Evolutionary conservation across 805 yeast species (phyloP).

Genomic region (Myxozyma nipponensis): DNA sequence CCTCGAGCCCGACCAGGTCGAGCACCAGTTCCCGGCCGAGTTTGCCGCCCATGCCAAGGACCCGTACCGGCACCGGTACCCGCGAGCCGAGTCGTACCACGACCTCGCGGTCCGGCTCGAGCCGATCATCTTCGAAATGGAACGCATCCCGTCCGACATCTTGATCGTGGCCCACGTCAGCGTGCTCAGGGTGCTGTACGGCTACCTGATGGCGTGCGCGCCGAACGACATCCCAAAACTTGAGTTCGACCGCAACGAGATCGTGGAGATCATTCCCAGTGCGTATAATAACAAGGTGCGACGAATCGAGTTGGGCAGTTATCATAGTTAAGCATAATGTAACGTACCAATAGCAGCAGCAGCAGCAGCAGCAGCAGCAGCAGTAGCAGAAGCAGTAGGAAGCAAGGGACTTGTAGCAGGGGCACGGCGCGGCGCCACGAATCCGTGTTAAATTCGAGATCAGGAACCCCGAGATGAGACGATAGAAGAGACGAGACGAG

Average conservation of each 20-base stretch:
- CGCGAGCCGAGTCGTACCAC: conserved; percentile 92
- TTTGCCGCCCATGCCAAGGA: conserved; percentile 61
- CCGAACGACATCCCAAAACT: conserved; percentile 80
- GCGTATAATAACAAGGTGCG: conserved; percentile 75
- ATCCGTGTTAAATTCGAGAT: too few species aligned
- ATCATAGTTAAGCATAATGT: background rate
- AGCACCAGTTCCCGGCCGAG: conserved; percentile 61
- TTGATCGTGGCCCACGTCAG: conserved; percentile 92
- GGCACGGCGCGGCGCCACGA: background rate
- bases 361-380: too few species aligned
- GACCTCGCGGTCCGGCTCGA: conserved; percentile 93
- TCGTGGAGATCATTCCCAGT: conserved; percentile 81
- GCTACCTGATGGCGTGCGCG: conserved; percentile 89
- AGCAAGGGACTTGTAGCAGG: background rate
- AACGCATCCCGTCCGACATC: conserved; percentile 74
- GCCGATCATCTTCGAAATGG: conserved; percentile 89
- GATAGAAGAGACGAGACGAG: background rate
- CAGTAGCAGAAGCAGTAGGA: background rate
- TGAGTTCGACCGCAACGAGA: conserved; percentile 72
- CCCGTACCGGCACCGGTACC: conserved; percentile 89
- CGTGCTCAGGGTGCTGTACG: conserved; percentile 82
- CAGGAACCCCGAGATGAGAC: background rate
- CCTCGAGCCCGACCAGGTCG: conserved; percentile 57
- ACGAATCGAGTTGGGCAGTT: conserved; percentile 38
- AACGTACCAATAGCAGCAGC: too few species aligned